Evolutionary conservation across 2,329 filamentous ascomycete species (phyloP).

Genomic region (Nothophoma quercina): DNA sequence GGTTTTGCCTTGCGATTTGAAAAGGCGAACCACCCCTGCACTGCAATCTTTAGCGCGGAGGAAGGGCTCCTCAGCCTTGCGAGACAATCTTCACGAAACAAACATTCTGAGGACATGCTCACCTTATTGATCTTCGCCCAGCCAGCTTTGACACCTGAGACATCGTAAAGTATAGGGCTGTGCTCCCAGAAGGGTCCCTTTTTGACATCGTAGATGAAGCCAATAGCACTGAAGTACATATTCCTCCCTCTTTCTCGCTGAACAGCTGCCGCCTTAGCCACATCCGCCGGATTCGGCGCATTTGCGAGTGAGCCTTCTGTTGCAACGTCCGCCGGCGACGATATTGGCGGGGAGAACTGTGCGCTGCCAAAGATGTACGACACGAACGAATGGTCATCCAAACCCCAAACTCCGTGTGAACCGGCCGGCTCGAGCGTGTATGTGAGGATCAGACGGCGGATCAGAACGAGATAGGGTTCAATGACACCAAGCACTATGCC

Average conservation of each 20-base stretch:
- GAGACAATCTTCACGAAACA: no score
- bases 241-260: constrained; percentile 53
- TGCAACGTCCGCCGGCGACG: constrained; percentile 64
- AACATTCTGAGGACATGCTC: background rate
- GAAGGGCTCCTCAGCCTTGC: no score
- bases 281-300: constrained; percentile 73
- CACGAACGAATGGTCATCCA: constrained; percentile 96
- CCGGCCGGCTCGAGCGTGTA: constrained; percentile 96
- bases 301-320: constrained; percentile 76
- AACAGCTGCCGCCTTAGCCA: constrained; percentile 58
- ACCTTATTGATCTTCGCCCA: constrained; percentile 95
- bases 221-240: constrained; percentile 93
- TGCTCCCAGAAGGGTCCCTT: constrained; percentile 94
- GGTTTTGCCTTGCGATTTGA: no score
- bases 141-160: constrained; percentile 84
- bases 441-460: constrained; percentile 83
- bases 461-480: constrained; percentile 83
- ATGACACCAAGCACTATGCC: constrained; percentile 82
- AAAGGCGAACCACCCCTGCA: no score
- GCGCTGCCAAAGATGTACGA: constrained; percentile 96
- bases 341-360: constrained; percentile 80
- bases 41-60: no score
- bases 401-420: constrained; percentile 95
- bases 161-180: constrained; percentile 91
- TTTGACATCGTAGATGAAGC: constrained; percentile 98